Conservation (phyloP, 345 rosid species). For the Sapria himalayana region DNA sequence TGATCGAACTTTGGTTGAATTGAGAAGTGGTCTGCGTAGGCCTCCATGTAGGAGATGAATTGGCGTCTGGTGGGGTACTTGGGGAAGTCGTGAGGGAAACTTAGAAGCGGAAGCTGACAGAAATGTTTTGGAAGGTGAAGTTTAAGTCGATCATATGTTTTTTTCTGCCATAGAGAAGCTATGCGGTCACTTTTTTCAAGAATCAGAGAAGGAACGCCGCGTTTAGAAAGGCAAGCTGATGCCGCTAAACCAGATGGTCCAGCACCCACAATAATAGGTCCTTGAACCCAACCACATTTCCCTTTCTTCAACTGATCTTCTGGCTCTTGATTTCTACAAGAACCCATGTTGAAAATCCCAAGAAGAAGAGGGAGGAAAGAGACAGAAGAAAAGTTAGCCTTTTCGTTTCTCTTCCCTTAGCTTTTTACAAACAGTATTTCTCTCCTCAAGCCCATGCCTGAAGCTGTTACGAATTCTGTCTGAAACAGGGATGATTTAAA, state of each 20-base stretch:
- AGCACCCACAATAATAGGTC: constrained; percentile 83
- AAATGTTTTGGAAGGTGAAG: constrained; percentile 82
- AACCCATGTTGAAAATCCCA: constrained; percentile 21
- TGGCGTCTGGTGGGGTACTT: constrained; percentile 54
- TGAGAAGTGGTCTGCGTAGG: constrained; percentile 44
- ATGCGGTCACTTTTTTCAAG: constrained; percentile 56
- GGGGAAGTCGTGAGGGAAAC: constrained; percentile 51
- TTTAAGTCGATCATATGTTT: constrained; percentile 69
- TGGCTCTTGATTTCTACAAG: constrained; percentile 13
- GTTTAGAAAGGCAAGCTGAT: constrained; percentile 48
- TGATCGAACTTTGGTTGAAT: constrained; percentile 48
- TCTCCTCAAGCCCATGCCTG: too few relatives aligned
- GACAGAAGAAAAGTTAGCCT: not conserved
- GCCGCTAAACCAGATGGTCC: constrained; percentile 82
- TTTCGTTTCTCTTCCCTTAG: constrained; percentile 9
- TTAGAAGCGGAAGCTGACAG: constrained; percentile 51
- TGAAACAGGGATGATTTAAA: constrained; percentile 8
- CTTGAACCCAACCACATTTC: constrained; percentile 14
- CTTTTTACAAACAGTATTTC: too few relatives aligned
- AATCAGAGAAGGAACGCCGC: constrained; percentile 40
- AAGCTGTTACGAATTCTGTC: too few relatives aligned
- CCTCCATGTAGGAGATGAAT: constrained; percentile 52
- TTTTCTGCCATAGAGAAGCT: constrained; percentile 67
- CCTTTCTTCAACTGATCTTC: constrained; percentile 3
- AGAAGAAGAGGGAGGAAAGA: constrained; percentile 6